Conservation (phyloP, 192 early-diverging fungal species). For the Coemansia sp. region DNA sequence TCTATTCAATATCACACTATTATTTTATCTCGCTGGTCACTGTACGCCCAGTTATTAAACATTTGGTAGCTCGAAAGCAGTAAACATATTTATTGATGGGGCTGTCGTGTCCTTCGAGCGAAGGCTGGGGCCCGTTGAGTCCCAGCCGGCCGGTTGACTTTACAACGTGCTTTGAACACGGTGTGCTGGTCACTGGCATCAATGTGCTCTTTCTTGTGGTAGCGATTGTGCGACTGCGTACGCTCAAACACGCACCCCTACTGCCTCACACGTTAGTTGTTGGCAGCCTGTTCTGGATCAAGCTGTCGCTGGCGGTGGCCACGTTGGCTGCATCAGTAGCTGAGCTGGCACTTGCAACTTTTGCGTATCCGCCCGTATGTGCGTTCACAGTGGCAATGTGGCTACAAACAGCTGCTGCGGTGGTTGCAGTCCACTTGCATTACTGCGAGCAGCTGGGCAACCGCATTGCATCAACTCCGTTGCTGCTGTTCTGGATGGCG, state of each 20-base stretch:
- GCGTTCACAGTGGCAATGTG: conserved; percentile 19
- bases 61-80: too few species aligned
- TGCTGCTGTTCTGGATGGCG: conserved; percentile 48
- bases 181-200: conserved; percentile 13
- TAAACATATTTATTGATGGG: not conserved
- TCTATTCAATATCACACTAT: too few species aligned
- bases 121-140: conserved; percentile 48
- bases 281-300: conserved; percentile 10
- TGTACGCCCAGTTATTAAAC: too few species aligned
- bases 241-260: not conserved
- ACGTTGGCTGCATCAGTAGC: conserved; percentile 20
- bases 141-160: conserved; percentile 34
- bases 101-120: conserved; percentile 30
- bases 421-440: conserved; percentile 23
- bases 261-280: conserved; percentile 9
- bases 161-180: conserved; percentile 44
- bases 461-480: conserved; percentile 22
- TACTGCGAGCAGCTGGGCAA: conserved; percentile 25
- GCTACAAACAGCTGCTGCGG: conserved; percentile 26
- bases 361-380: not conserved
- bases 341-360: conserved; percentile 13
- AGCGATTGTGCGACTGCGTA: conserved; percentile 10
- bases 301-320: conserved; percentile 3
- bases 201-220: conserved; percentile 15
- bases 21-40: too few species aligned